Conservation (phyloP, 768 basidiomycete genomes). For the Rhodocollybia butyracea region DNA sequence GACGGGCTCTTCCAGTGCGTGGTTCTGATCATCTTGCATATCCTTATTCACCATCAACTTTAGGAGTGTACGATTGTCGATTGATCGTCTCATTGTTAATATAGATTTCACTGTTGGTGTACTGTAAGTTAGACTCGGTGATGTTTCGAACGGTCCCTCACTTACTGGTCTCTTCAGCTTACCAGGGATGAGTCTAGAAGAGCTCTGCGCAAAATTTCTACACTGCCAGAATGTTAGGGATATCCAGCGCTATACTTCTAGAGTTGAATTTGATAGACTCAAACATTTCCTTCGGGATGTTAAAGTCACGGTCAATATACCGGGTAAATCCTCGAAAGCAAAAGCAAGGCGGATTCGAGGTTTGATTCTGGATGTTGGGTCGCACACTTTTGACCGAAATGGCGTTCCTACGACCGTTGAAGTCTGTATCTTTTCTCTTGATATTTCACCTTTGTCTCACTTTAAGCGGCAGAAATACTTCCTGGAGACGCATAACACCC, state of each 20-base stretch:
- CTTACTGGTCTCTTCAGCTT: constrained; percentile 17
- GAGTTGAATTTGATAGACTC: constrained; percentile 17
- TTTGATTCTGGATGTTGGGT: constrained; percentile 23
- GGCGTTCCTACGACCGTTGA: constrained; percentile 22
- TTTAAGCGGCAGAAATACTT: constrained; percentile 25
- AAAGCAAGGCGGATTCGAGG: constrained; percentile 24
- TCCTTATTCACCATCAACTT: constrained; percentile 16
- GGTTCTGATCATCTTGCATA: neutral
- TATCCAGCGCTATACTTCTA: constrained; percentile 6
- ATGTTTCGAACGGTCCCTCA: neutral
- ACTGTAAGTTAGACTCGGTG: constrained; percentile 26
- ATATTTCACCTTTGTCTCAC: neutral
- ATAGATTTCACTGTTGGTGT: constrained; percentile 40
- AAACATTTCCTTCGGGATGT: constrained; percentile 26
- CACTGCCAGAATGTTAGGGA: constrained; percentile 14
- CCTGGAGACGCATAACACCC: constrained; percentile 14
- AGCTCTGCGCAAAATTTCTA: constrained; percentile 19
- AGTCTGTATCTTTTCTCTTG: constrained; percentile 14
- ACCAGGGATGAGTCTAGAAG: constrained; percentile 18
- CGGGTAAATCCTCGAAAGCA: constrained; percentile 19
- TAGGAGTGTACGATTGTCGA: constrained; percentile 37
- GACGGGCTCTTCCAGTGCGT: constrained; percentile 41
- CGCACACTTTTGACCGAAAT: constrained; percentile 22
- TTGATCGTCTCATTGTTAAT: constrained; percentile 34
- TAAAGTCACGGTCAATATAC: constrained; percentile 20